These are phyloP conservation scores for Cryptomeria japonica DNA, from an alignment of 75 land plant species.

Conservation along the genomic window DNA sequence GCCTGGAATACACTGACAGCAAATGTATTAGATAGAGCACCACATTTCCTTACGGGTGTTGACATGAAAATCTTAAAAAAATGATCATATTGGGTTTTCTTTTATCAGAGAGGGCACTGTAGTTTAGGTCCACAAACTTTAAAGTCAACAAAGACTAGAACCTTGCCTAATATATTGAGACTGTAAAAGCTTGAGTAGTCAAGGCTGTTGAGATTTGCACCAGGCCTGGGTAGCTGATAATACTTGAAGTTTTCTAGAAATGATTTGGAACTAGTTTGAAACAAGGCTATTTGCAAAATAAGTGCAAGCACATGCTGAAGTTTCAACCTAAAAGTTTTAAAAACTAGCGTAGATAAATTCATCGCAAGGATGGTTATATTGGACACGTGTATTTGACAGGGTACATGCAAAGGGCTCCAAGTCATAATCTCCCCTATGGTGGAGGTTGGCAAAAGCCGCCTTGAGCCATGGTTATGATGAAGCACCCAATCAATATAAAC, in stretches of 20 bases:
- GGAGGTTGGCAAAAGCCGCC: neutral
- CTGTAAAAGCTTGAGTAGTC: neutral
- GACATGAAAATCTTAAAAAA: neutral
- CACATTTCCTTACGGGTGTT: neutral
- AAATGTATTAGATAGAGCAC: neutral
- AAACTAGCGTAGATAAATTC: neutral
- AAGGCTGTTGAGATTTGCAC: neutral
- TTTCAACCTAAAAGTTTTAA: neutral
- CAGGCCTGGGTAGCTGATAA: neutral
- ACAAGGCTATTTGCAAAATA: neutral
- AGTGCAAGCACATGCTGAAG: neutral
- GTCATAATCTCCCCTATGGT: neutral
- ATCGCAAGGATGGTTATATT: neutral
- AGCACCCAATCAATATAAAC: neutral
- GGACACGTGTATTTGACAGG: neutral
- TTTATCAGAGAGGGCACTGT: neutral
- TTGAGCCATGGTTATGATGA: neutral
- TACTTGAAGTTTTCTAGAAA: neutral
- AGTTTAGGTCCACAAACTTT: neutral
- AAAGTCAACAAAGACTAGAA: neutral
- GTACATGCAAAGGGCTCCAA: neutral
- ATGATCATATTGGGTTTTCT: neutral
- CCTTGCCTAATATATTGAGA: neutral
- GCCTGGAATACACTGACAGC: conserved; percentile 36
- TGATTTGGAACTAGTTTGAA: neutral